Conservation (phyloP, 441 rosid genomes). For the Kokia cookei region DNA sequence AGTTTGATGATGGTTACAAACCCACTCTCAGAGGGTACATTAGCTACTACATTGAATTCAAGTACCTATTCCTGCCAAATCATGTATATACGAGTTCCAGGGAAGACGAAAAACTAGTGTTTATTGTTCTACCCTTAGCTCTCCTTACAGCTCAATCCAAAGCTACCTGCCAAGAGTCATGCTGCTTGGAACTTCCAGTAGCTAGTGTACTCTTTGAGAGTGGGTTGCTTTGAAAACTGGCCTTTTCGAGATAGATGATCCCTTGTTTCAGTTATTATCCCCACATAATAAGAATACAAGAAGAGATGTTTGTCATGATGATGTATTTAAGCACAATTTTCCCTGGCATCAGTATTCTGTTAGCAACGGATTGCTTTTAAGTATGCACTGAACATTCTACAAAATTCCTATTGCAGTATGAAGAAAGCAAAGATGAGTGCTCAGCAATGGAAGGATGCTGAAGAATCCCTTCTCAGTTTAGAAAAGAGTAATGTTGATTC, state of each 20-base stretch:
- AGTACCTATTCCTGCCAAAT: background rate
- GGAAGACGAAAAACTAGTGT: background rate
- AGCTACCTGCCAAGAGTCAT: background rate
- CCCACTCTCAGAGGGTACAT: background rate
- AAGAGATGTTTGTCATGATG: background rate
- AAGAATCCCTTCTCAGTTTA: slow-evolving; percentile 72
- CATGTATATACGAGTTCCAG: background rate
- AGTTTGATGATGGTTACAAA: background rate
- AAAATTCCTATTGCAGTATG: slow-evolving; percentile 43
- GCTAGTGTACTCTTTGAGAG: background rate
- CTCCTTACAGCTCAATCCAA: background rate
- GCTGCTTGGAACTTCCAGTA: background rate
- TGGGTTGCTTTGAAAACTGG: background rate
- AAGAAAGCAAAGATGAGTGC: slow-evolving; percentile 71
- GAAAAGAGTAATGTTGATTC: slow-evolving; percentile 82
- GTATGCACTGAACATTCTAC: slow-evolving; percentile 14
- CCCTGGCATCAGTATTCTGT: background rate
- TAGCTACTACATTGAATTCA: background rate
- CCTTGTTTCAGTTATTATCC: background rate
- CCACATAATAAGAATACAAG: background rate
- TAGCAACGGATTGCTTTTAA: background rate
- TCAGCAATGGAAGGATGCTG: slow-evolving; percentile 84
- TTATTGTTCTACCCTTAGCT: background rate
- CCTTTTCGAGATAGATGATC: background rate
- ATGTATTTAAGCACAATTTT: background rate